A percentile compares a stretch with the other conserved stretches of the same genome.
phyloP scores from a whole-genome alignment of 805 yeast genomes.

The Metschnikowia picachoensis region DNA sequence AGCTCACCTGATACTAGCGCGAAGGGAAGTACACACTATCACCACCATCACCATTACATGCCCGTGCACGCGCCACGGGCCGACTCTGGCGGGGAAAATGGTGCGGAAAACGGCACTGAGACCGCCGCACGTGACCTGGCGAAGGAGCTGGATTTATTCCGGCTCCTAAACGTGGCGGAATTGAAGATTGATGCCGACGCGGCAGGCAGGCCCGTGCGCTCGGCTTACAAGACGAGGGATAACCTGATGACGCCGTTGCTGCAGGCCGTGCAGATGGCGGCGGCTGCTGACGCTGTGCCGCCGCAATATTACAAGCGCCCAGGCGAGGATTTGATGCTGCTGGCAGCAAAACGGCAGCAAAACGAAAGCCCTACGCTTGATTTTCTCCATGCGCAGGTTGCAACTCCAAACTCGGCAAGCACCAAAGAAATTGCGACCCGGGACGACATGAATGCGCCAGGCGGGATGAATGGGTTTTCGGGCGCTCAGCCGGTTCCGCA shows the following conservation, averaged over 20 bases:
- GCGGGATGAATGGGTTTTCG: too few relatives aligned
- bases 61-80: too few relatives aligned
- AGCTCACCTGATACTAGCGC: slow-evolving; percentile 34
- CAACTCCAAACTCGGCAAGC: too few relatives aligned
- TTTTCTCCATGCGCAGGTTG: slow-evolving; percentile 5
- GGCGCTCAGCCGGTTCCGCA: slow-evolving; percentile 3
- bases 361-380: not conserved
- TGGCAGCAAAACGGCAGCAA: slow-evolving; percentile 10
- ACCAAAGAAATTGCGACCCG: too few relatives aligned
- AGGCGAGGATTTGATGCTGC: slow-evolving; percentile 1
- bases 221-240: not conserved
- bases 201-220: not conserved
- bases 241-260: slow-evolving; percentile 34
- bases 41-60: slow-evolving; percentile 18
- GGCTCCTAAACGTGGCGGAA: slow-evolving; percentile 37
- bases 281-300: slow-evolving; percentile 23
- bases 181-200: not conserved
- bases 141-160: slow-evolving; percentile 42
- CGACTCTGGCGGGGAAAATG: not conserved
- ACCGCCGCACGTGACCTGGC: slow-evolving; percentile 1
- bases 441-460: too few relatives aligned
- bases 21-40: slow-evolving; percentile 10
- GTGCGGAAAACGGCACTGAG: not conserved
- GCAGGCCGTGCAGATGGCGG: slow-evolving; percentile 39
- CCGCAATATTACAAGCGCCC: slow-evolving; percentile 9